Evolutionary conservation across 192 early-diverging fungal species (phyloP), one percentile per base, ranked within the genome.

Genomic region (Coemansia sp.): DNA sequence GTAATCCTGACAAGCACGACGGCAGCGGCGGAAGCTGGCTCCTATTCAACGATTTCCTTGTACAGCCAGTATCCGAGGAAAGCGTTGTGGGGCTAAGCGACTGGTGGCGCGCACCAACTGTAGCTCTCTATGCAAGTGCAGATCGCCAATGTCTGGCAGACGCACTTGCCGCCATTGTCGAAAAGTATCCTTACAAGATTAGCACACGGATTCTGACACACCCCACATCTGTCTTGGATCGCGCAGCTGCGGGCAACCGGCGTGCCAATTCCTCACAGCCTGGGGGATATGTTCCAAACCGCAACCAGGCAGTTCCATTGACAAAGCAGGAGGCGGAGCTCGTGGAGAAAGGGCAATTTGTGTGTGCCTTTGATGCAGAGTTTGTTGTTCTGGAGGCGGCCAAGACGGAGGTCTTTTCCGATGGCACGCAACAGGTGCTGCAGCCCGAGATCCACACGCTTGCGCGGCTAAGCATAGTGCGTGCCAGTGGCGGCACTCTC

Each of bases 11-110:
- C 11, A 63, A 58, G 36, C 33, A 64, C 39, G 12, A 11, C 12
- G 21, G 62, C 39, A 5, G 10, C 12, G 21, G 39, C 18, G 62
- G 43, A 0, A 30, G 55, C 16, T 99, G 97, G 97, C 86, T 91
- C 66, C 72, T 97, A 12, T 96, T 99, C 73, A 99, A 99, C 73
- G 96, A 98, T 79, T 99, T 99, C 72, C 81, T 93, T 44, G 97
- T 98, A 1, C 91, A 92, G 59, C 85, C 85, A 6, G 87, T 93
- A 3, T 16, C 67, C 0, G 73, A 67, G 48, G 73, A 66, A 5
- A 43, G 62, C 33, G 79, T 77, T 0, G 45, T 68, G 0, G 57
- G 61, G 1, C 53, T 77, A 34, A 33, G 57, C 55, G 79, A 82
- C 68, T 72, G 70, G 67, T 82, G 79, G 79, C 68, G 79, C 3